Conservation (phyloP, 106 monocot species). For the Dendrobium catenatum region DNA sequence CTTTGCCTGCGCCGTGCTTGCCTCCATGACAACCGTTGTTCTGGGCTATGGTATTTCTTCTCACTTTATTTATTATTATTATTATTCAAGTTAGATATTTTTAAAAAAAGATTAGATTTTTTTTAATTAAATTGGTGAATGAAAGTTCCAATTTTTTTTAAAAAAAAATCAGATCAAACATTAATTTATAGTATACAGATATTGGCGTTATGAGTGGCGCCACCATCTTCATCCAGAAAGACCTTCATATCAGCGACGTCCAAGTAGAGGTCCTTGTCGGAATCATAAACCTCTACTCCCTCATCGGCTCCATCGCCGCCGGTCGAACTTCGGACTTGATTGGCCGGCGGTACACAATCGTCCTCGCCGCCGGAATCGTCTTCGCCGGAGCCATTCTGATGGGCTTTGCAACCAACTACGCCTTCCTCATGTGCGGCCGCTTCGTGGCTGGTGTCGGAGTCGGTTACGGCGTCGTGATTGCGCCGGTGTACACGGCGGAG, state of each 20-base stretch:
- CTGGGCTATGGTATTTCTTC: conserved; percentile 34
- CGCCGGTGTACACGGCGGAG: conserved; percentile 54
- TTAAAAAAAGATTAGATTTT: too few species aligned
- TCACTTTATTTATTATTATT: too few species aligned
- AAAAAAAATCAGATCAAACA: too few species aligned
- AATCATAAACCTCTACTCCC: conserved; percentile 68
- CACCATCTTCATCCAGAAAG: conserved; percentile 48
- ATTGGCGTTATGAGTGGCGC: conserved; percentile 82
- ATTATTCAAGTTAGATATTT: too few species aligned
- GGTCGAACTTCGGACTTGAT: conserved; percentile 81
- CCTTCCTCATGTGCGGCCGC: conserved; percentile 64
- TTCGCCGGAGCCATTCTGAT: conserved; percentile 62
- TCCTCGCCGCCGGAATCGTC: conserved; percentile 60
- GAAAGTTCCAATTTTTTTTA: too few species aligned
- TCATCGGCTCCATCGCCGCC: conserved; percentile 57
- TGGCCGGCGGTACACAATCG: conserved; percentile 68
- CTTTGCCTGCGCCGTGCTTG: conserved; percentile 39
- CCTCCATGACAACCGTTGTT: conserved; percentile 47
- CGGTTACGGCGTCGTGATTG: conserved; percentile 70
- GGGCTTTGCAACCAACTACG: conserved; percentile 67
- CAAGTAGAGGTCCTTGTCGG: conserved; percentile 66
- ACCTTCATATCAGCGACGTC: conserved; percentile 49
- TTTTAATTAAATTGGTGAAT: too few species aligned
- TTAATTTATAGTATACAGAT: conserved; percentile 22
- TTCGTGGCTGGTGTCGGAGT: conserved; percentile 74